Conservation (phyloP, 768 basidiomycete genomes). For the Hygrocybe coccinea region DNA sequence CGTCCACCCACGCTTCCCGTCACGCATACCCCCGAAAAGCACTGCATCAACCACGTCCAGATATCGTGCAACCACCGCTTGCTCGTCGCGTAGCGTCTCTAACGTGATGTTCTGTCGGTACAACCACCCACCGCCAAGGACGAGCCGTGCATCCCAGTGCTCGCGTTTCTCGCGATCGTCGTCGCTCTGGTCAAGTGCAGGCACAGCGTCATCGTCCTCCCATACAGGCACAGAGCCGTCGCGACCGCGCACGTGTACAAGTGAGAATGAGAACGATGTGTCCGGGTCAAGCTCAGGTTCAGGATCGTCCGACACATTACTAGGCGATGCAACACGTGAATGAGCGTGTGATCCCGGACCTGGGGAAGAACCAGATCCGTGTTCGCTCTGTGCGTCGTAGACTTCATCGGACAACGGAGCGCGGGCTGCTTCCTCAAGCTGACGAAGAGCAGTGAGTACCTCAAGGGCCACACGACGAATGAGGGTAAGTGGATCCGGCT, state of each 20-base stretch:
- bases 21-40: conserved; percentile 59
- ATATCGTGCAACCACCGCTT: conserved; percentile 53
- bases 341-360: conserved; percentile 19
- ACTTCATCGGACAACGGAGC: conserved; percentile 74
- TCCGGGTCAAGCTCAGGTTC: conserved; percentile 46
- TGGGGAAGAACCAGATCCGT: conserved; percentile 36
- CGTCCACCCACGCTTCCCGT: conserved; percentile 45
- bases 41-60: conserved; percentile 77
- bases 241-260: conserved; percentile 64
- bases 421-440: conserved; percentile 73
- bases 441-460: conserved; percentile 72
- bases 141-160: conserved; percentile 76
- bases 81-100: conserved; percentile 52
- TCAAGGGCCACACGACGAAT: conserved; percentile 80
- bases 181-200: conserved; percentile 28
- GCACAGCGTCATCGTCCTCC: conserved; percentile 55
- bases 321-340: conserved; percentile 45
- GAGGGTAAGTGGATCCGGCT: conserved; percentile 56
- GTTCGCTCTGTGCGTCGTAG: conserved; percentile 79
- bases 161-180: conserved; percentile 53
- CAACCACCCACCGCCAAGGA: conserved; percentile 78
- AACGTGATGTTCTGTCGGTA: conserved; percentile 64
- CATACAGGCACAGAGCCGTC: conserved; percentile 69
- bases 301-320: conserved; percentile 24
- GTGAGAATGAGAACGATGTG: conserved; percentile 60